Evolutionary conservation across 2,329 filamentous ascomycete genomes (phyloP), one percentile per base, ranked within the genome.

Genomic region (Beauveria scarabaeidicola): DNA sequence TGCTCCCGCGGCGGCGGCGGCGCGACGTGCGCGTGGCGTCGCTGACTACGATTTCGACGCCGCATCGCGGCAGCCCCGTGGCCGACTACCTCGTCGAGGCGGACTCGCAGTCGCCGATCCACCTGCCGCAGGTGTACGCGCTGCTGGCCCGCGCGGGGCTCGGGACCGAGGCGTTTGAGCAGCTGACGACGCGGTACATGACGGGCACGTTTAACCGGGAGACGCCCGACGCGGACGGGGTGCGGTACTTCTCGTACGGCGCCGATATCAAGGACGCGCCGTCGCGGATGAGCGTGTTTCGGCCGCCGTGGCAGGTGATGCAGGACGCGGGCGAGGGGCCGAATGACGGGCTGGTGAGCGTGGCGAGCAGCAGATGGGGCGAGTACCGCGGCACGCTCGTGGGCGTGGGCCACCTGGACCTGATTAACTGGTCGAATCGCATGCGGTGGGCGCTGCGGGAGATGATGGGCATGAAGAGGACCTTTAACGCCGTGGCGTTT

Each of bases 301-400:
- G 81, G 6, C 71, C 75, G 48, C 78, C 83, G 3, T 77, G 83
- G 63, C 65, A 69, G 2, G 71, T 87, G 10, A 73, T 88, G 23
- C 65, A 73, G 11, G 69, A 72, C 41, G 66, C 67, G 32, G 32
- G 32, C 0, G 84, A 87, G 66, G 85, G 85, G 0, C 75, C 81
- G 17, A 88, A 88, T 64, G 85, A 88, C 65, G 85, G 85, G 1
- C 73, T 88, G n/a, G 85, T 88, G 13, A 91, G 83, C 67, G 83
- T 87, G 11, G 72, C 75, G 54, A 87, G 84, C 66, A 80, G 81
- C 50, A 74, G 75, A 61, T 87, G 84, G 83, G 85, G 85, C 7
- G 75, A 75, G 10, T 87, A 88, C 68, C 81, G 84, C 66, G 85
- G 85, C 4, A 87, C 85, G 1, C 68, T 88, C 60, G 70, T 85